Base-by-base conservation (phyloP, 164 flowering plant species). In the Macadamia tetraphylla region DNA sequence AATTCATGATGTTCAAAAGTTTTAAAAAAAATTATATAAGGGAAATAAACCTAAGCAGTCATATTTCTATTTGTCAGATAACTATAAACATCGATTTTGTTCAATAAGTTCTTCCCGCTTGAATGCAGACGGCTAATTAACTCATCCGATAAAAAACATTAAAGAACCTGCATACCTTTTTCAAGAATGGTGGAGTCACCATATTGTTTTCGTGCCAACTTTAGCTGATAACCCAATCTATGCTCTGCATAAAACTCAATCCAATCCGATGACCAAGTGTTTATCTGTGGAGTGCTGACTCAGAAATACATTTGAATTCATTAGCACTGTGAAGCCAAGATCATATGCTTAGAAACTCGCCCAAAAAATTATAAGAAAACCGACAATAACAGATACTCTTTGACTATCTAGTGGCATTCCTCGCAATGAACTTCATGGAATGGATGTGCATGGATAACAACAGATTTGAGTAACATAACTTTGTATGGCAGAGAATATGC, bases 221-320 rank as follows among this genome's bases (percentile, higher is more conserved):
- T 81, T 44, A 94, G 78, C 75, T 92, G 99, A 83, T 86, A 94
- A 67, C 95, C 95, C 81, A 92, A 73, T 78, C 98, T 85, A 73
- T 91, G 89, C 83, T 86, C 94, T 42, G 86, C 88, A 56, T 81
- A 94, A 74, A 94, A 92, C 60, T 87, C 80, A 63, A 90, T 70
- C 98, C 97, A 94, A 65, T 94, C 90, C 32, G 95, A 80, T 51
- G 86, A 73, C 97, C 99, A 94, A 23, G 88, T 86, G 78, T 90
- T 92, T 73, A 86, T 89, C 83, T 94, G 99, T 32, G 97, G 97
- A 62, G 97, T 94, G 76, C 97, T 92, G 71, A 60, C 85, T 46
- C 59, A 61, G 42, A 12, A 32, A 59, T 6, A 42, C 17, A 64
- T 23, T 51, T 59, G 29, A 58, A 66, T 17, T 35, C 63, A 66